These are phyloP conservation scores for Pulveroboletus sp. DNA, from an alignment of 768 basidiomycete species.

Conservation along the genomic window DNA sequence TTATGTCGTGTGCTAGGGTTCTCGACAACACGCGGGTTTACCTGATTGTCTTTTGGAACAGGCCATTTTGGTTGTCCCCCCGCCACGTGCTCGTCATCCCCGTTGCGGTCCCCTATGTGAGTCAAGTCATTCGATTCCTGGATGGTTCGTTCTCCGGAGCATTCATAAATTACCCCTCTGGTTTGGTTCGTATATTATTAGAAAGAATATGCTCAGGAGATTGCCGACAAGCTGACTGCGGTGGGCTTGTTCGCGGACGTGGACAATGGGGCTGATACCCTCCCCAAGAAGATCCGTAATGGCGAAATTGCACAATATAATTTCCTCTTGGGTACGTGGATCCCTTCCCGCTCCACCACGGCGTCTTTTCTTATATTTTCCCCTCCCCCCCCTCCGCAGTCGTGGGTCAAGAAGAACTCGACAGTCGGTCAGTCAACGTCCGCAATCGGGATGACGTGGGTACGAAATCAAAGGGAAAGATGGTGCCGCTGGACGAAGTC, in stretches of 20 bases:
- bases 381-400: constrained; percentile 56
- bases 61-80: constrained; percentile 99
- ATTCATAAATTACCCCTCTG: too few relatives aligned
- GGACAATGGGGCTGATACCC: constrained; percentile 86
- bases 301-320: constrained; percentile 98
- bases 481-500: constrained; percentile 66
- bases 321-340: constrained; percentile 83
- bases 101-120: constrained; percentile 82
- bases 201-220: constrained; percentile 88
- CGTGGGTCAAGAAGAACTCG: constrained; percentile 90
- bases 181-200: constrained; percentile 25
- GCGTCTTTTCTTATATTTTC: neutral
- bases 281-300: constrained; percentile 96
- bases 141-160: neutral
- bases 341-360: neutral
- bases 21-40: neutral
- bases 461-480: constrained; percentile 75
- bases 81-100: constrained; percentile 93
- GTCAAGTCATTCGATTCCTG: constrained; percentile 29
- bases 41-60: constrained; percentile 23
- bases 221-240: constrained; percentile 60
- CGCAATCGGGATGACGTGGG: constrained; percentile 93
- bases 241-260: constrained; percentile 85
- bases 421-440: constrained; percentile 84
- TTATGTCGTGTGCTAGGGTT: neutral